A percentile compares a stretch with the other conserved stretches of the same genome.
Conservation (phyloP, 1,139 yeast genomes). For the Suhomyces yuchorum region DNA sequence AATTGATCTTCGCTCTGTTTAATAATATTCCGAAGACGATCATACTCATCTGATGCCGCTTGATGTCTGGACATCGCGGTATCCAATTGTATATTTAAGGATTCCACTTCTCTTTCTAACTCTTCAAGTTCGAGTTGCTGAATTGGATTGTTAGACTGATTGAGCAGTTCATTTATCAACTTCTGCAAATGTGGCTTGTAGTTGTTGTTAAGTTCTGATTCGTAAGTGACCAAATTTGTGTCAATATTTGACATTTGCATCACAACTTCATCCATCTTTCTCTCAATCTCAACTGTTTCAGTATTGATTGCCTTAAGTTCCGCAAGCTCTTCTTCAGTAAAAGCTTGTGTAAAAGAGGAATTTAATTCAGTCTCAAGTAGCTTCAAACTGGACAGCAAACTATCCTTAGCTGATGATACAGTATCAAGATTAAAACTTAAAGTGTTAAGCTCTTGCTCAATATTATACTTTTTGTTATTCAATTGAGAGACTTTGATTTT, state of each 20-base stretch:
- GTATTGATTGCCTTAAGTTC: conserved; percentile 42
- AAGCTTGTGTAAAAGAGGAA: conserved; percentile 55
- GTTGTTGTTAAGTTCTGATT: conserved; percentile 61
- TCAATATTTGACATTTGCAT: conserved; percentile 53
- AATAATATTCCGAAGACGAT: conserved; percentile 36
- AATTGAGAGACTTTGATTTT: conserved; percentile 44
- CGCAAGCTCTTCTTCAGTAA: conserved; percentile 43
- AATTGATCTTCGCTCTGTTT: conserved; percentile 41
- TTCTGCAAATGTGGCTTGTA: conserved; percentile 36
- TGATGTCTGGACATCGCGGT: conserved; percentile 24
- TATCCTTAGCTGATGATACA: conserved; percentile 27
- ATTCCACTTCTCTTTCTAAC: conserved; percentile 30
- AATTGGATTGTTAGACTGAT: conserved; percentile 14
- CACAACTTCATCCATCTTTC: conserved; percentile 43
- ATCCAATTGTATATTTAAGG: conserved; percentile 27
- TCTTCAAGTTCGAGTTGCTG: conserved; percentile 49
- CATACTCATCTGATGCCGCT: conserved; percentile 23
- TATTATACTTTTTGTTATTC: conserved; percentile 41
- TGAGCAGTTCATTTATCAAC: conserved; percentile 40
- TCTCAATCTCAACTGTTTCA: conserved; percentile 45
- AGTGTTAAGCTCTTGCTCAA: conserved; percentile 45
- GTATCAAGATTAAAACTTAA: conserved; percentile 25
- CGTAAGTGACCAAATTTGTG: conserved; percentile 49
- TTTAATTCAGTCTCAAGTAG: conserved; percentile 54
- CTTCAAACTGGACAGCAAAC: conserved; percentile 31